Evolutionary conservation across 2,329 filamentous ascomycete species (phyloP).

Genomic region (Trichoderma aggressivum): DNA sequence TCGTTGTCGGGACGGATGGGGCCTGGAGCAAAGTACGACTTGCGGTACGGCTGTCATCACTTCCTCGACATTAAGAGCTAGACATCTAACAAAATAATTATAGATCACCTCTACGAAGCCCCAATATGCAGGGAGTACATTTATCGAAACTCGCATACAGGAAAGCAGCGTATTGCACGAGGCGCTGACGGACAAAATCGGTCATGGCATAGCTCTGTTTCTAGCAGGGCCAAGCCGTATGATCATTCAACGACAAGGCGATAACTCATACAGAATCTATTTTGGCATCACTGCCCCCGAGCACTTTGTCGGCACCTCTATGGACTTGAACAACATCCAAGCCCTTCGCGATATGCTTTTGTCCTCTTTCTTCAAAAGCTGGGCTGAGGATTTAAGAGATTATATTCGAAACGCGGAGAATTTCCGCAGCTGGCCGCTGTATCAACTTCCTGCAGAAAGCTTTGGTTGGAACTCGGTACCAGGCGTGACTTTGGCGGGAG

Average conservation of each 20-base stretch:
- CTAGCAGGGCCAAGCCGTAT: constrained; percentile 6
- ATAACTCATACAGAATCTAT: constrained; percentile 4
- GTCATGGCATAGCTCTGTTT: not conserved
- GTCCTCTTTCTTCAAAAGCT: not conserved
- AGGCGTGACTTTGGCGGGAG: constrained; percentile 4
- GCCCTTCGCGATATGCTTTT: not conserved
- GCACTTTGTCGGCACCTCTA: constrained; percentile 3
- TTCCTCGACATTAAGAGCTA: not conserved
- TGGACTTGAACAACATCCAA: not conserved
- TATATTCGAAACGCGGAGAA: not conserved
- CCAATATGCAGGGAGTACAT: not conserved
- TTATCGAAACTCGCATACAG: not conserved
- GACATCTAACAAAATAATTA: not conserved
- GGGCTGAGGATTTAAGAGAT: not conserved
- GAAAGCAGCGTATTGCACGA: not conserved
- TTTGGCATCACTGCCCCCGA: constrained; percentile 4
- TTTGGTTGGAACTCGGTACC: not conserved
- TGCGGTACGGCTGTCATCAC: not conserved
- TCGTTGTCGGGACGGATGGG: not conserved
- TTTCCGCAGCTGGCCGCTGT: constrained; percentile 4
- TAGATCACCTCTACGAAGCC: not conserved
- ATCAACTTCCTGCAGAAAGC: not conserved
- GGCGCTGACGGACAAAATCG: constrained; percentile 2
- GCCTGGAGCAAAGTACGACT: constrained; percentile 2
- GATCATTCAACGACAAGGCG: constrained; percentile 8